Evolutionary conservation across 352 stramenopile species (phyloP).

Genomic region (Phytophthora agathidicida): DNA sequence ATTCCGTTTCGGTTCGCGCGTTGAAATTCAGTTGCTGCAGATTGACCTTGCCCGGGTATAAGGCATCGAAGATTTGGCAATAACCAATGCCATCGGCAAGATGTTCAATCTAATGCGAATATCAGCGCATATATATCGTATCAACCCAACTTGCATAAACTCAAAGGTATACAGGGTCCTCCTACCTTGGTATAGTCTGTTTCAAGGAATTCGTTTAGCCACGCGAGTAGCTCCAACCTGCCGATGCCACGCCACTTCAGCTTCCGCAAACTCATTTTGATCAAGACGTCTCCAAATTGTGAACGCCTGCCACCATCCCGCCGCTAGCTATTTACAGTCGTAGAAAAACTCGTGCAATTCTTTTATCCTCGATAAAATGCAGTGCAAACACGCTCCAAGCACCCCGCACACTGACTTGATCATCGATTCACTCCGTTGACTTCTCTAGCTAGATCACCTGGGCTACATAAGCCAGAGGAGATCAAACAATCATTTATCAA

Average conservation of each 20-base stretch:
- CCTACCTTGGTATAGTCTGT: constrained; percentile 82
- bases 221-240: constrained; percentile 76
- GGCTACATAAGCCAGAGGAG: too few species aligned
- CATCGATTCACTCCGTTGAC: too few species aligned
- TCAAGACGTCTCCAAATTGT: background rate
- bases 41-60: constrained; percentile 72
- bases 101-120: constrained; percentile 85
- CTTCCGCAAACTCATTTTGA: constrained; percentile 72
- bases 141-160: too few species aligned
- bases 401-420: too few species aligned
- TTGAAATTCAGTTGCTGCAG: constrained; percentile 70
- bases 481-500: too few species aligned
- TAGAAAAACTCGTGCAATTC: too few species aligned
- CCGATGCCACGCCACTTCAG: constrained; percentile 80
- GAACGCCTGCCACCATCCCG: too few species aligned
- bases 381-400: too few species aligned
- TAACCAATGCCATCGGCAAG: constrained; percentile 83
- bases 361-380: too few species aligned
- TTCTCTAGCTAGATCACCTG: too few species aligned
- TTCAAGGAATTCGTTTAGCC: constrained; percentile 83
- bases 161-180: too few species aligned
- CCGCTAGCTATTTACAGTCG: constrained; percentile 14
- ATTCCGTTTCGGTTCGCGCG: constrained; percentile 52
- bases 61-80: constrained; percentile 73
- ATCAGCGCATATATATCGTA: too few species aligned